Conservation (phyloP, 2,329 filamentous ascomycete genomes). For the Monosporascus sp. region DNA sequence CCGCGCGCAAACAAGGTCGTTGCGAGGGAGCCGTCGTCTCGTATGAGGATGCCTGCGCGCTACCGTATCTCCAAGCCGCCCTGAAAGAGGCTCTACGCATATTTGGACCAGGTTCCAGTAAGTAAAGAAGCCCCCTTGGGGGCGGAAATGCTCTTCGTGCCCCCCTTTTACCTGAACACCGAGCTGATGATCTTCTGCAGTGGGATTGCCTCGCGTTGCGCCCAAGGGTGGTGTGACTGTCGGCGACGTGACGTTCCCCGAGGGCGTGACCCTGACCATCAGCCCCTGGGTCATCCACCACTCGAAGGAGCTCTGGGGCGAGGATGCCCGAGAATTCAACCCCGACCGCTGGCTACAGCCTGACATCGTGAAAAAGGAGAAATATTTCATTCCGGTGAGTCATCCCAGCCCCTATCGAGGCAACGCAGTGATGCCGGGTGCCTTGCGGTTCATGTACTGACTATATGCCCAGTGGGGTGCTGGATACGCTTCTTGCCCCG, state of each 20-base stretch:
- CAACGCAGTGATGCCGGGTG: no score
- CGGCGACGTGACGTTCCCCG: slow-evolving; percentile 4
- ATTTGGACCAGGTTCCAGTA: slow-evolving; percentile 13
- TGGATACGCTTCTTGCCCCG: slow-evolving; percentile 11
- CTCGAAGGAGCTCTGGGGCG: slow-evolving; percentile 5
- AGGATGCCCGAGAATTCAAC: slow-evolving; percentile 6
- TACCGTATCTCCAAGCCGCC: slow-evolving; percentile 21
- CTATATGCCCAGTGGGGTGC: slow-evolving; percentile 3
- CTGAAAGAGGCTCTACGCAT: slow-evolving; percentile 21
- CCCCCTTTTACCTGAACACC: not conserved
- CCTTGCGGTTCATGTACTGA: not conserved
- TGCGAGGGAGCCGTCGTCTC: slow-evolving; percentile 5
- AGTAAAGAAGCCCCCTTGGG: not conserved
- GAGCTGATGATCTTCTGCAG: not conserved
- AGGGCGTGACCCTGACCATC: slow-evolving; percentile 5
- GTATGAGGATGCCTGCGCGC: slow-evolving; percentile 12
- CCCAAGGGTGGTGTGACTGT: slow-evolving; percentile 7
- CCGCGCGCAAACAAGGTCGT: slow-evolving; percentile 3
- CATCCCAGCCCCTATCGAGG: not conserved
- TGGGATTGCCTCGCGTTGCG: slow-evolving; percentile 7
- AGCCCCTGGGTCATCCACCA: slow-evolving; percentile 4
- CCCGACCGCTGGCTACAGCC: slow-evolving; percentile 7
- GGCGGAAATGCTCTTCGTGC: no score
- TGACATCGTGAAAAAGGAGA: slow-evolving; percentile 2
- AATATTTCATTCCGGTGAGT: slow-evolving; percentile 6